Evolutionary conservation across 1,284 basidiomycete genomes (phyloP), one percentile per base, ranked within the genome.

Genomic region (Ustilago xerochloae): DNA sequence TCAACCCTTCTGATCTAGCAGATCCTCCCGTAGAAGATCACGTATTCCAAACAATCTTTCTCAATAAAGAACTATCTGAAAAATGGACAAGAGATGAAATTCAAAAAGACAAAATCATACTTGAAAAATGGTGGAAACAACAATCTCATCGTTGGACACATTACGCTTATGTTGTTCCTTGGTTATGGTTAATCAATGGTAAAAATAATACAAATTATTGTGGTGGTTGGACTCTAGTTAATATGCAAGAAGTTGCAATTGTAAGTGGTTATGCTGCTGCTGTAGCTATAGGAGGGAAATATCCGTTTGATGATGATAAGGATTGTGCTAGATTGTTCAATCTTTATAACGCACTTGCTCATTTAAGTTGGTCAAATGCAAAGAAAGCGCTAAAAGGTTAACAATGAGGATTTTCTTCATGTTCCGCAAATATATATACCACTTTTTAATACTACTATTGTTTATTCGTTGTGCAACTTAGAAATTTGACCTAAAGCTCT

Each of bases 31-130:
- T 86, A 28, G 79, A 86, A 56, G 64, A 86, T 57, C 89, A 89
- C 74, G 87, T 90, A n/a, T 90, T 89, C 82, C 89, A 90, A 83
- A 90, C 89, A 10, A 90, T 90, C 76, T 90, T 89, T 81, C 85
- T 90, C 20, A 88, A 90, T 80, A 85, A 88, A 29, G 86, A 87
- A 26, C 86, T 86, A 35, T 82, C 86, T 45, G 55, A 87, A 3
- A 81, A 87, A 36, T 90, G 89, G 89, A 88, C 88, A 2, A 86
- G 86, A 63, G 83, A 84, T 43, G 88, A 89, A 54, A 89, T 90
- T 60, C 73, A 83, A 10, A 81, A 85, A 32, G 85, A 88, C 48
- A 87, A 88, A 79, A 85, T 88, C 57, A 88, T 90, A 46, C 73
- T 85, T 64, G 86, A 89, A 75, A 89, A 88, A 77, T 89, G 88